These are phyloP conservation scores for Kazachstania bromeliacearum DNA, from an alignment of 805 yeast species.

Conservation along the genomic window DNA sequence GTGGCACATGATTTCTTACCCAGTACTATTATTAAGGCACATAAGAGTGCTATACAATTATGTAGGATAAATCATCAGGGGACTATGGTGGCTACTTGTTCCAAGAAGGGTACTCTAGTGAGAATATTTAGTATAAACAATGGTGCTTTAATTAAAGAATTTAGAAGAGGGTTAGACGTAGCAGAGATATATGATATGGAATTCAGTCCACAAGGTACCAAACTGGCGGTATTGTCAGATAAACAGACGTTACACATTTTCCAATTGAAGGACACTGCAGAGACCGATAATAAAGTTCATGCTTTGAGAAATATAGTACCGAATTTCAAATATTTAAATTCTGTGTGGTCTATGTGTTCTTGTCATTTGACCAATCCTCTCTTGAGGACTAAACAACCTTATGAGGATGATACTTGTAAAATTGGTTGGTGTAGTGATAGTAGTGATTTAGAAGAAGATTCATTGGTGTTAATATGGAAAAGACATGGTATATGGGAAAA, in stretches of 20 bases:
- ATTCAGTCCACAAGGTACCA: constrained; percentile 66
- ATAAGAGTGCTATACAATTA: constrained; percentile 64
- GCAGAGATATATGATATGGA: constrained; percentile 77
- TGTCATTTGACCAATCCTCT: constrained; percentile 37
- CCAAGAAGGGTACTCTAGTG: constrained; percentile 82
- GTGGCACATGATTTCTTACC: constrained; percentile 18
- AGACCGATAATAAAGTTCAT: constrained; percentile 48
- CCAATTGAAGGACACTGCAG: constrained; percentile 29
- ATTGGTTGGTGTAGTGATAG: constrained; percentile 24
- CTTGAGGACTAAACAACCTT: constrained; percentile 7
- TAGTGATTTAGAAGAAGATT: too few relatives aligned
- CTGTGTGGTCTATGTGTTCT: constrained; percentile 84
- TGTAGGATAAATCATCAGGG: constrained; percentile 69
- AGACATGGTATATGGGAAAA: constrained; percentile 75
- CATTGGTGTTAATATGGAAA: constrained; percentile 69
- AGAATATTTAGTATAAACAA: constrained; percentile 59
- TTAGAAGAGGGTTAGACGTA: constrained; percentile 81
- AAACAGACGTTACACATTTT: constrained; percentile 84
- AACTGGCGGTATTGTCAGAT: constrained; percentile 79
- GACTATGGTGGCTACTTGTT: constrained; percentile 74
- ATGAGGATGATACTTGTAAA: constrained; percentile 23
- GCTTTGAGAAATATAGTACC: constrained; percentile 50
- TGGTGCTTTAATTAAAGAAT: constrained; percentile 68
- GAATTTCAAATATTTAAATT: constrained; percentile 64
- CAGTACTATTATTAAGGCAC: constrained; percentile 63